phyloP scores from a whole-genome alignment of 2,329 filamentous ascomycete genomes.

The Paecilomyces variotii region DNA sequence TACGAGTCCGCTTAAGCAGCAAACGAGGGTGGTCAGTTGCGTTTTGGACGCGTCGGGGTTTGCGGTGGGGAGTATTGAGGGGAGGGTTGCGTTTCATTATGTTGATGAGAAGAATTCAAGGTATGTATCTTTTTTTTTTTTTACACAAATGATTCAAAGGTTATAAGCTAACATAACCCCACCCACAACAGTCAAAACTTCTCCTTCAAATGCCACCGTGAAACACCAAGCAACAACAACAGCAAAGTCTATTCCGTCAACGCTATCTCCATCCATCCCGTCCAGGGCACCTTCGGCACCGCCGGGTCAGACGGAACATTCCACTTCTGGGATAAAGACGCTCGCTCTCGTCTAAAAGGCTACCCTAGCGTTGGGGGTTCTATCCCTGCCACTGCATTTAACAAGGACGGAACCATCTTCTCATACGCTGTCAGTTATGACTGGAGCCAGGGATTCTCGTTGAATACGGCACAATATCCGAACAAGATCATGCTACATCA shows the following conservation, averaged over 20 bases:
- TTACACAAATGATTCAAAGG: background rate
- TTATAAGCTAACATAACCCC: background rate
- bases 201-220: conserved; percentile 87
- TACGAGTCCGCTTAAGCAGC: conserved; percentile 83
- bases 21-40: conserved; percentile 78
- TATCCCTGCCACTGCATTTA: conserved; percentile 80
- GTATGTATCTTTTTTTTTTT: background rate
- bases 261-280: conserved; percentile 87
- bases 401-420: conserved; percentile 67
- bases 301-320: conserved; percentile 87
- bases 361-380: conserved; percentile 70
- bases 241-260: conserved; percentile 83
- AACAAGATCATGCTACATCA: conserved; percentile 73
- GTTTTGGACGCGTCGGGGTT: conserved; percentile 79
- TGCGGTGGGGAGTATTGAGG: conserved; percentile 80
- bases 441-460: conserved; percentile 84
- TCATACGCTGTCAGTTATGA: conserved; percentile 84
- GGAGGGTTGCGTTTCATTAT: conserved; percentile 83
- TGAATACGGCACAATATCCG: conserved; percentile 58
- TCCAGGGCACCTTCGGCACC: conserved; percentile 87
- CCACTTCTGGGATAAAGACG: conserved; percentile 62
- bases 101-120: conserved; percentile 73
- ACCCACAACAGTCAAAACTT: conserved; percentile 62
- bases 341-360: conserved; percentile 73
- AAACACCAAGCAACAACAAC: conserved; percentile 49